Evolutionary conservation across 129 eudicot genomes (phyloP).

Genomic region (Apium graveolens): DNA sequence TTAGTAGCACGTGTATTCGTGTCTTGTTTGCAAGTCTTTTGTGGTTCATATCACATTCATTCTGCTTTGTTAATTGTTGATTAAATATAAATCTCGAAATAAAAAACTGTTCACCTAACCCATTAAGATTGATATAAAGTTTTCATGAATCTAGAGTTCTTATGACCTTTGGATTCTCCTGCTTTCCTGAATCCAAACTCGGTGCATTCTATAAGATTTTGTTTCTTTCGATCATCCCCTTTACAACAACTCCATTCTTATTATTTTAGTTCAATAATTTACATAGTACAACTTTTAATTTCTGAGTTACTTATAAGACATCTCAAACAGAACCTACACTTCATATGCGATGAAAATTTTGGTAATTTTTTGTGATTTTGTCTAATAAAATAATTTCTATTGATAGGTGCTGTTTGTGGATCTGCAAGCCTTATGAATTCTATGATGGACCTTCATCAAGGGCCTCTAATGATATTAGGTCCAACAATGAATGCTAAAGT

Average conservation of each 20-base stretch:
- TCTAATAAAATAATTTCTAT: not conserved
- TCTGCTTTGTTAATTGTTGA: not conserved
- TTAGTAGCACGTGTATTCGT: not conserved
- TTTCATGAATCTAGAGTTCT: not conserved
- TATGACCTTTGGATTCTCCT: not conserved
- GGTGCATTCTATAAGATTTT: not conserved
- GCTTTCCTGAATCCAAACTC: not conserved
- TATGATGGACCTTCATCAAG: constrained; percentile 94
- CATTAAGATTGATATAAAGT: not conserved
- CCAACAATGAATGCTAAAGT: constrained; percentile 99
- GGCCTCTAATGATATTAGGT: constrained; percentile 83
- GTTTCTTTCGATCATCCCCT: not conserved
- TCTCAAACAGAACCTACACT: too few relatives aligned
- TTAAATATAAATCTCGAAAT: too few relatives aligned
- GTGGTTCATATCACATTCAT: not conserved
- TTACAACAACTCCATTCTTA: not conserved
- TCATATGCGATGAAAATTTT: too few relatives aligned
- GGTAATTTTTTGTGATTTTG: not conserved
- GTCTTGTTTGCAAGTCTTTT: not conserved
- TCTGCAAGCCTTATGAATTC: constrained; percentile 79
- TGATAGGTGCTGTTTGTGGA: constrained; percentile 88
- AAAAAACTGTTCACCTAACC: not conserved
- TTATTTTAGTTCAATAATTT: too few relatives aligned
- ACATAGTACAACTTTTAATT: too few relatives aligned
- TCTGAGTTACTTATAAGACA: too few relatives aligned